Evolutionary conservation across 495 filamentous ascomycete species (phyloP), one percentile per base, ranked within the genome.

Genomic region (Cladorrhinum samala): DNA sequence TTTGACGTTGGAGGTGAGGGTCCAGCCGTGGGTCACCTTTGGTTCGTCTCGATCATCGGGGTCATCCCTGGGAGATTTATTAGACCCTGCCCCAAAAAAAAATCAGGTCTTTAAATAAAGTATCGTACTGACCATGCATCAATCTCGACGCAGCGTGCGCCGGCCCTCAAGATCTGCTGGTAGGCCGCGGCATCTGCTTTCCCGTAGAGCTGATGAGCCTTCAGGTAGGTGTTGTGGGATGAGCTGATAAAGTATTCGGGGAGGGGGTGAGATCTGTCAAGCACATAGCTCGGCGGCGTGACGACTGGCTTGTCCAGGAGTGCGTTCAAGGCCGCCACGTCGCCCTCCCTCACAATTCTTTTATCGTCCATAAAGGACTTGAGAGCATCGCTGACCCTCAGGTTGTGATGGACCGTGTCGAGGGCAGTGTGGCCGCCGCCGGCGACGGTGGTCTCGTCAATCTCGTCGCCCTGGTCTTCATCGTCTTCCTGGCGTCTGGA

Each of bases 221-320:
- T 65, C 43, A 82, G 65, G 53, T 82, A 82, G 0, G 78, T 82
- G 66, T 97, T 97, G 71, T 97, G 92, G 57, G 86, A 91, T 24
- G 84, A 89, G 40, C 85, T 75, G 60, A 82, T 74, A 55, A 75
- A 82, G 54, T 82, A 82, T 51, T 79, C 77, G 1, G 78, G 68
- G 11, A 80, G 58, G 0, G 77, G 72, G 50, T 76, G 66, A 14
- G 67, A 72, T 33, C 73, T 53, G 54, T 77, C 75, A 0, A 67
- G 57, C 1, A 79, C 59, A 19, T 62, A 38, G 0, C 62, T 14
- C 0, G 78, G 77, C 0, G 79, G 73, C 17, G 63, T 23, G 46
- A 79, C 70, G 45, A 77, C 69, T 4, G 70, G 66, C 48, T 71
- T 71, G 27, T 72, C 60, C 4, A 80, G 65, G 0, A 80, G 59